Percentiles rank a stretch among this genome's conserved stretches.
phyloP scores from a whole-genome alignment of 495 filamentous ascomycete genomes.

The Annulohypoxylon maeteangense region DNA sequence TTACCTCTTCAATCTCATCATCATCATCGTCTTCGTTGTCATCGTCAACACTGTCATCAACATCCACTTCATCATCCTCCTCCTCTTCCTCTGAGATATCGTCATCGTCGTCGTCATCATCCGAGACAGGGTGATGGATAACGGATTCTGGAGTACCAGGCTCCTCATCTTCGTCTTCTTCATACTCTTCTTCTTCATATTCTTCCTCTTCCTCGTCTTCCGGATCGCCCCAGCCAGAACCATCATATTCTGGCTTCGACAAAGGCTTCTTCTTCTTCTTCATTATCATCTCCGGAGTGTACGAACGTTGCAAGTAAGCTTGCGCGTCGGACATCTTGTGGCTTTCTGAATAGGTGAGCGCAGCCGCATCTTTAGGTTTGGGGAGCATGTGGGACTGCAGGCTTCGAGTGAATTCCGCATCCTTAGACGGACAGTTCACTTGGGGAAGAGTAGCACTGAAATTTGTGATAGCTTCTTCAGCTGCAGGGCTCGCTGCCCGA shows the following conservation, averaged over 20 bases:
- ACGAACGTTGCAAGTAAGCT: slow-evolving; percentile 65
- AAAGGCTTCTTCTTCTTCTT: slow-evolving; percentile 48
- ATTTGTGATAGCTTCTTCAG: slow-evolving; percentile 44
- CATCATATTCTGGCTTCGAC: slow-evolving; percentile 66
- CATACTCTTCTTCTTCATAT: slow-evolving; percentile 57
- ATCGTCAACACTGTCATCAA: neutral
- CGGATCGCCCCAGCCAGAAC: slow-evolving; percentile 64
- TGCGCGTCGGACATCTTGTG: slow-evolving; percentile 62
- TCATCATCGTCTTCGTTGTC: slow-evolving; percentile 38
- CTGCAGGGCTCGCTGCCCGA: slow-evolving; percentile 49
- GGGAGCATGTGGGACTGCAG: slow-evolving; percentile 57
- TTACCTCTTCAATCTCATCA: slow-evolving; percentile 3
- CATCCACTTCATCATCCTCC: slow-evolving; percentile 46
- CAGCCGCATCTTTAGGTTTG: slow-evolving; percentile 49
- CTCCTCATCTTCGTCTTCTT: slow-evolving; percentile 66
- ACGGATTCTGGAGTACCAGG: slow-evolving; percentile 93
- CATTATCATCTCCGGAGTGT: slow-evolving; percentile 64
- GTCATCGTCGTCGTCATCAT: slow-evolving; percentile 50
- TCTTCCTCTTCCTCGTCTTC: slow-evolving; percentile 61
- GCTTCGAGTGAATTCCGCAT: slow-evolving; percentile 52
- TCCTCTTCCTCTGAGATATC: slow-evolving; percentile 52
- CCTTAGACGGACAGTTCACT: slow-evolving; percentile 42
- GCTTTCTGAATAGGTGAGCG: slow-evolving; percentile 47
- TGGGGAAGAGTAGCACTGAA: slow-evolving; percentile 46
- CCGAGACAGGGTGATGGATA: slow-evolving; percentile 76